Evolutionary conservation across 108 stramenopile genomes (phyloP), one percentile per base, ranked within the genome.

Genomic region (Cyclotella cryptica): DNA sequence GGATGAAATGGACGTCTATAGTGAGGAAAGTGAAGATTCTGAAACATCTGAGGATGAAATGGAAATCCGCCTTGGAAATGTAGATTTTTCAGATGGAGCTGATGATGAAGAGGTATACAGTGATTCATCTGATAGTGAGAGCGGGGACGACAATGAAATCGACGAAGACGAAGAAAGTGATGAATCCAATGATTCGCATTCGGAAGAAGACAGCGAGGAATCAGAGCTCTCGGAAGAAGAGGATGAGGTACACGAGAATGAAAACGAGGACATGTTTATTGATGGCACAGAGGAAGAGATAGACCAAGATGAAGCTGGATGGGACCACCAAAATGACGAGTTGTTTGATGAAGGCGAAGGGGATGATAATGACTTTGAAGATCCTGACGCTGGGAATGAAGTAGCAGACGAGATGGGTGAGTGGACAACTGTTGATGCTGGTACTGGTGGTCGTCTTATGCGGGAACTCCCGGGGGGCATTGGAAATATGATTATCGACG

Each of bases 341-440:
- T 52, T 71, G 18, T 79, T 79, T 15, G 91, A 88, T 53, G 85
- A 81, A 53, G 86, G 80, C 26, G 72, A 85, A 24, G 86, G 73
- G 54, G 80, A 73, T 27, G 74, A 67, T 8, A 42, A 61, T 3
- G 84, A 81, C n/a, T 78, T 63, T n/a, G 84, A 80, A 35, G 87
- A 84, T 29, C 47, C 54, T 49, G 77, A 14, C 18, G 77, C 24
- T 51, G 46, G 44, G 5, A 71, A 79, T 47, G 75, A 80, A 45
- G 19, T 35, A 14, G 69, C 62, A 11, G 82, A 84, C 40, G 86
- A 15, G 18, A 81, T 70, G 79, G 93, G 88, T 68, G 93, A 89
- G 15, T 96, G 95, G 95, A 94, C 90, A 46, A 80, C 85, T 13
- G 71, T 94, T 30, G 92, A 96, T 52, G 71, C 80, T 18, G 69